Base-by-base conservation (phyloP, 176 grass and related monocot genomes). In the Carex scoparia region DNA sequence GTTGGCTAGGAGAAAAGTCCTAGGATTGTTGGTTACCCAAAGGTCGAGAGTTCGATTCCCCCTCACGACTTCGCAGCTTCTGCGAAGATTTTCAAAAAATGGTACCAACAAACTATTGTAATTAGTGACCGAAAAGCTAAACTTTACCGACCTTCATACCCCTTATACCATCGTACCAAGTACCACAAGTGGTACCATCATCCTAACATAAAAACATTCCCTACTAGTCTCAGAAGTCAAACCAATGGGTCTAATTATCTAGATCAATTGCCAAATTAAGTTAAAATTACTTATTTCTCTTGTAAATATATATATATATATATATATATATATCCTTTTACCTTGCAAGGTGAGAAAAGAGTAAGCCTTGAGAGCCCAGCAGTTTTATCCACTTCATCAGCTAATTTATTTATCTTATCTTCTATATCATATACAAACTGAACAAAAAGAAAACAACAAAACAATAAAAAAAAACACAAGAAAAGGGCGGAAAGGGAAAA, bases 341-440 rank as follows among this genome's bases (percentile, higher is more conserved):
- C 96, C 92, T 99, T 99, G 82, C 96, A 99, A 86, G 96, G 96
- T 31, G 96, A 99, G 55, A 95, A 99, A 56, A 99, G 88, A 49
- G 88, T 88, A 69, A 99, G 93, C 84, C 96, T 86, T 68, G 96
- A 95, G 33, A 99, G 66, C 56, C 91, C 96, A 0, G 84, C 81
- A 86, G 78, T 65, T 79, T 84, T 81, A 84, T 99, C 96, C 83
- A 95, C 84, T 57, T 92, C 91, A 84, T 95, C 96, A 0, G 93
- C 93, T 77, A 95, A 92, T 69, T 81, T 88, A 80, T 95, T 90
- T 31, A 95, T 53, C 87, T 89, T 99, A 37, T 86, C 85, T 59
- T 94, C 85, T 76, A 77, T 84, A 71, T 95, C 88, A 88, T 94
- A 99, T 1, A 86, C 88, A 56, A 95, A 84, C 96, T 95, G 51